phyloP scores from a whole-genome alignment of 1,284 basidiomycete genomes.

The Ustilago loliicola region DNA sequence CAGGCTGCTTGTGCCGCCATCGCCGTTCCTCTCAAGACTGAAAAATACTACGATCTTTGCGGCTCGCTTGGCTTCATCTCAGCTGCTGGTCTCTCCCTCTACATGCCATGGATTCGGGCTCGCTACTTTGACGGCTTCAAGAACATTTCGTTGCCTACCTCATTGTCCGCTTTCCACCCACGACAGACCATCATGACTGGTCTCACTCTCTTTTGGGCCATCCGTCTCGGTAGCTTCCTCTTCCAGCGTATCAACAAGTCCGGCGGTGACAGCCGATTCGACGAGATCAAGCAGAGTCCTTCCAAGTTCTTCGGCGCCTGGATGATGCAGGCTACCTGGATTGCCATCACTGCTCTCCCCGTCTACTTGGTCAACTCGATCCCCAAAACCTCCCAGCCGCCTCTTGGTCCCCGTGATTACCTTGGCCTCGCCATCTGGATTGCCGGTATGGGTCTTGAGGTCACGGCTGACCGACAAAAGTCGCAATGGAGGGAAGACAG shows the following conservation, averaged over 20 bases:
- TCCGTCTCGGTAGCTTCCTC: slow-evolving; percentile 78
- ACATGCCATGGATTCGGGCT: slow-evolving; percentile 71
- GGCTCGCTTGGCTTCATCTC: slow-evolving; percentile 80
- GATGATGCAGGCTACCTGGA: slow-evolving; percentile 83
- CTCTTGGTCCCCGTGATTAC: slow-evolving; percentile 77
- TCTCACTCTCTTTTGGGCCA: slow-evolving; percentile 76
- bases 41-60: slow-evolving; percentile 65
- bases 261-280: slow-evolving; percentile 79
- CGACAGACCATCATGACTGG: slow-evolving; percentile 77
- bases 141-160: slow-evolving; percentile 41
- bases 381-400: slow-evolving; percentile 76
- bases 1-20: slow-evolving; percentile 55
- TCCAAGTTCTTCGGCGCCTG: slow-evolving; percentile 77
- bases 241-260: slow-evolving; percentile 74
- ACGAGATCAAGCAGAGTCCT: slow-evolving; percentile 78
- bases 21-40: slow-evolving; percentile 56
- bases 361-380: slow-evolving; percentile 75
- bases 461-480: slow-evolving; percentile 77
- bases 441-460: slow-evolving; percentile 58
- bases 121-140: slow-evolving; percentile 50
- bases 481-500: slow-evolving; percentile 77
- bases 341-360: slow-evolving; percentile 77
- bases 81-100: slow-evolving; percentile 77
- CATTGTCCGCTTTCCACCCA: slow-evolving; percentile 74
- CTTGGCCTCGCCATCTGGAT: slow-evolving; percentile 76